Evolutionary conservation across 371 early-diverging fungal species (phyloP), one percentile per base, ranked within the genome.

Genomic region (Saksenaea vasiformis): DNA sequence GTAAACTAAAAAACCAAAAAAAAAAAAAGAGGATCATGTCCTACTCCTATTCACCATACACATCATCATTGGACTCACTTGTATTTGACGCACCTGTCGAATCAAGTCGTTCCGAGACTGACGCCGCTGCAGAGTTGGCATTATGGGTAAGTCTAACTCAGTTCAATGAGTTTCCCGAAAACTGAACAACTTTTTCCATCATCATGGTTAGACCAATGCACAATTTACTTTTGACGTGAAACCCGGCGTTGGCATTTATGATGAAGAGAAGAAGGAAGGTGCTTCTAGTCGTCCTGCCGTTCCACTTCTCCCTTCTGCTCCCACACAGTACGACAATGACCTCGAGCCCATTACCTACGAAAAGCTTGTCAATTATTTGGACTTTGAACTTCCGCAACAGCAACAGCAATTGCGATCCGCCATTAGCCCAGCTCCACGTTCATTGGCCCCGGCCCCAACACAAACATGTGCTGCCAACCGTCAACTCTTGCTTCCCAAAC

Each of bases 141-240:
- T 65, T 82, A 60, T 82, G 83, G 83, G 82, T 81, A 81, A 60
- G 34, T 51, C 14, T 44, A n/a, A n/a, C n/a, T 37, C 54, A 3
- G 27, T 31, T 15, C 5, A 37, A 37, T 8, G 13, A 37, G 36
- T 36, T 14, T 3, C 13, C 13, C 15, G 7, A 57, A n/a, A 44
- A 8, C 26, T 44, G 47, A 15, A 43, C 26, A 60, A 43, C 34
- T 55, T 26, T 24, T 17, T 28, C 62, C 74, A 41, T 9, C 19
- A 22, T 22, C 22, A 44, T 17, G 14, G 0, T 31, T 73, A 85
- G 87, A 80, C 78, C 54, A 86, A 83, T 66, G 84, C 85, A n/a
- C 84, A 86, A 73, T 88, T 86, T 65, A 84, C 86, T 5, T 88
- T 85, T 69, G 86, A 86, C 65, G 76, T 85, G 15, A 73, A 85